These are phyloP conservation scores for Conidiobolus incongruus DNA, from an alignment of 371 early-diverging fungal genomes.

Conservation along the genomic window DNA sequence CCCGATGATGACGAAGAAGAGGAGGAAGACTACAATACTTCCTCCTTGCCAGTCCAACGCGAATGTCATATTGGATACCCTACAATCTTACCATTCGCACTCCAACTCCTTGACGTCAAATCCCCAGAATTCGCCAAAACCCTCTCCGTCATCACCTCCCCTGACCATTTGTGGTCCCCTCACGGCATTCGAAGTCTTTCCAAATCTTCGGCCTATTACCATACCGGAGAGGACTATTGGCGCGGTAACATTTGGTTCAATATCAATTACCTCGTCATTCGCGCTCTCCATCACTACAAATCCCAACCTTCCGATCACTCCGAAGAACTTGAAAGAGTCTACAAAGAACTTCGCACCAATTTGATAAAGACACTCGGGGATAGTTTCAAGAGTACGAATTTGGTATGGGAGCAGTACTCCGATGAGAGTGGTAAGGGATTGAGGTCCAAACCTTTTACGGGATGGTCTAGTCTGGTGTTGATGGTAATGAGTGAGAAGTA, in stretches of 20 bases:
- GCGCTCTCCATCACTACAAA: conserved; percentile 38
- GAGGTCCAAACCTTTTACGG: conserved; percentile 85
- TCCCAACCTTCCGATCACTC: conserved; percentile 21
- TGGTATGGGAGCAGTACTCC: conserved; percentile 87
- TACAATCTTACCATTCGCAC: conserved; percentile 52
- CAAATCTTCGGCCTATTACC: conserved; percentile 40
- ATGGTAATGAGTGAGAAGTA: conserved; percentile 38
- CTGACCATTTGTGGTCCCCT: conserved; percentile 59
- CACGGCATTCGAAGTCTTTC: conserved; percentile 64
- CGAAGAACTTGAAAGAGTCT: conserved; percentile 39
- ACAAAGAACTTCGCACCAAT: conserved; percentile 45
- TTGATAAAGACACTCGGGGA: conserved; percentile 41
- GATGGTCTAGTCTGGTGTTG: conserved; percentile 74
- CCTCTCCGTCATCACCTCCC: conserved; percentile 46
- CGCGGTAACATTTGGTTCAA: conserved; percentile 90
- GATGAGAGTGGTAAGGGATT: conserved; percentile 50
- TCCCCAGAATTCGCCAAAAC: conserved; percentile 41
- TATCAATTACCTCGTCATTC: conserved; percentile 66
- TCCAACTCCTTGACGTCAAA: conserved; percentile 48
- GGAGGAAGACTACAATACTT: too few relatives aligned
- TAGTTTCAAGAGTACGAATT: conserved; percentile 61
- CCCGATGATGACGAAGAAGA: neutral
- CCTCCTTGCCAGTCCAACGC: too few relatives aligned
- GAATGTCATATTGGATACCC: conserved; percentile 78
- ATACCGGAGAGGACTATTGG: conserved; percentile 84